Evolutionary conservation across 1,139 yeast species (phyloP), one percentile per base, ranked within the genome.

Genomic region (Debaryomyces subglobosus): DNA sequence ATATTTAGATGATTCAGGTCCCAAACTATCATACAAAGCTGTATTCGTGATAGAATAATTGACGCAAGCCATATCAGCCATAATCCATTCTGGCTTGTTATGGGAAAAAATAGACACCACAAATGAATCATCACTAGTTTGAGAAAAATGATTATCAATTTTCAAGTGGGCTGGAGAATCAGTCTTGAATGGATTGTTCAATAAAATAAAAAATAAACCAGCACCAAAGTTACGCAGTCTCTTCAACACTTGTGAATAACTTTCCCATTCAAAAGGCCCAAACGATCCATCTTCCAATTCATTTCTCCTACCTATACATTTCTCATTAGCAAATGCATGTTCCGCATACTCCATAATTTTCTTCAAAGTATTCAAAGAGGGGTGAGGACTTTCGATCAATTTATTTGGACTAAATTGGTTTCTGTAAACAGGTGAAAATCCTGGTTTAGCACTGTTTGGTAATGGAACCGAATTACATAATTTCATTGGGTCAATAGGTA

Each of bases 171-270:
- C 61, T 20, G 58, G 60, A 18, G 63, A 60, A 13, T 65, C 59
- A 25, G 69, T 61, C 44, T 63, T 65, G 59, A 56, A 75, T 52
- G 78, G 71, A 54, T 77, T 78, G 51, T 73, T 70, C 35, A 64
- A 62, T 47, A 83, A 77, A n/a, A 81, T 64, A 43, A 81, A 73
- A 54, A 83, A 72, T 27, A 88, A 58, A 10, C 95, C 96, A 2
- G 89, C 69, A 4, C 91, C 95, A 40, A 87, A 70, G 46, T 78
- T 66, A 45, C 67, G 64, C 47, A 79, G 75, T 45, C 84, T 71
- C 40, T 61, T 54, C 27, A 69, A 66, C 8, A 80, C 69, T 38
- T 72, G 63, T 9, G 54, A 56, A 59, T 76, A 85, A 7, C 79
- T 63, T 53, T 78, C 72, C 67, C 72, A 87, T 29, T 68, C 68